Evolutionary conservation across 805 yeast species (phyloP).

Genomic region (Sugiyamaella qingdaonensis): DNA sequence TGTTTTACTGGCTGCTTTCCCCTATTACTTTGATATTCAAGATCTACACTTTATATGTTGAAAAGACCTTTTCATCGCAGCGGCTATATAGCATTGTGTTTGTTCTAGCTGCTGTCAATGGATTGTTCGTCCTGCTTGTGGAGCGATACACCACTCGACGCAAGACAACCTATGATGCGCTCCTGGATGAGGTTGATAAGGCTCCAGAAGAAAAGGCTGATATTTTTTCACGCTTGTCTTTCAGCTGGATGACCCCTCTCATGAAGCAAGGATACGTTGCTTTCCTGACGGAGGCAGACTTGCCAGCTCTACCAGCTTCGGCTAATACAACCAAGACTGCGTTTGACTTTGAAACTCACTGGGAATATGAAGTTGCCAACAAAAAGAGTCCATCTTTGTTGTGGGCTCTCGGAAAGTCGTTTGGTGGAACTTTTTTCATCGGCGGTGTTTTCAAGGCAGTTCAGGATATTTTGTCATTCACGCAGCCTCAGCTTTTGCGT

Average conservation of each 20-base stretch:
- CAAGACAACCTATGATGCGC: slow-evolving; percentile 28
- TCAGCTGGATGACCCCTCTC: slow-evolving; percentile 86
- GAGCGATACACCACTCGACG: slow-evolving; percentile 43
- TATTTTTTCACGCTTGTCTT: slow-evolving; percentile 70
- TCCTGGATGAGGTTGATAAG: slow-evolving; percentile 32
- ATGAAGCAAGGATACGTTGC: slow-evolving; percentile 73
- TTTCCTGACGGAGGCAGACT: slow-evolving; percentile 50
- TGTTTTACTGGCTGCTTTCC: slow-evolving; percentile 71
- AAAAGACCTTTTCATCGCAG: slow-evolving; percentile 14
- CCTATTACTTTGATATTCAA: slow-evolving; percentile 45
- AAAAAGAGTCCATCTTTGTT: slow-evolving; percentile 45
- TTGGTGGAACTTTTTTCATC: slow-evolving; percentile 63
- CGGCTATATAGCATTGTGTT: slow-evolving; percentile 29
- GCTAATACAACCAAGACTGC: slow-evolving; percentile 55
- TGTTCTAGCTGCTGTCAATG: slow-evolving; percentile 37
- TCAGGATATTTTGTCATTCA: slow-evolving; percentile 77
- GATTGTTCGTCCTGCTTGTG: slow-evolving; percentile 40
- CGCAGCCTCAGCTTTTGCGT: slow-evolving; percentile 81
- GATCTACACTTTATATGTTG: slow-evolving; percentile 17
- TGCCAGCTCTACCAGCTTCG: slow-evolving; percentile 71
- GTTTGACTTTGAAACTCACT: slow-evolving; percentile 49
- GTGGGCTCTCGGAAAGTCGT: slow-evolving; percentile 61
- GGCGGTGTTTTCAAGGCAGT: slow-evolving; percentile 70
- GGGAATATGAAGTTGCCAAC: slow-evolving; percentile 52
- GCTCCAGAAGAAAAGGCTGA: slow-evolving; percentile 57